Evolutionary conservation across 2,329 filamentous ascomycete genomes (phyloP).

Genomic region (Aspergillus sp.): DNA sequence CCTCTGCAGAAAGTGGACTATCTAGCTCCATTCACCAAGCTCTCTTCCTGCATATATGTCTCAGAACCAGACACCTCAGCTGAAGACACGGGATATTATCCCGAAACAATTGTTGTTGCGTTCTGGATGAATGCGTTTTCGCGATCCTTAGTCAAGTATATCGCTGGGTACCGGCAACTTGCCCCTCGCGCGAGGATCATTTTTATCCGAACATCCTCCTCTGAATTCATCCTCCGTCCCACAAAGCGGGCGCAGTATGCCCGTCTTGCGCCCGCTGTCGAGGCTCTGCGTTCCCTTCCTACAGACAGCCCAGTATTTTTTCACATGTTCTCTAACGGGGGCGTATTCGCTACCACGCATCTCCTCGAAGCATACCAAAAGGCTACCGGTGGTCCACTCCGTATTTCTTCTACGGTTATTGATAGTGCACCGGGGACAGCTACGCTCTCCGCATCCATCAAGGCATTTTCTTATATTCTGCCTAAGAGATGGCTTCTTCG

Average conservation of each 20-base stretch:
- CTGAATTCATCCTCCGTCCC: constrained; percentile 33
- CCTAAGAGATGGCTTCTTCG: constrained; percentile 33
- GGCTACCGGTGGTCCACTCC: constrained; percentile 34
- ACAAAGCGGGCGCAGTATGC: constrained; percentile 24
- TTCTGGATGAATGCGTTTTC: constrained; percentile 51
- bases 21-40: constrained; percentile 31
- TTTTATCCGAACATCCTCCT: constrained; percentile 38
- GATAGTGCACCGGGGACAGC: constrained; percentile 48
- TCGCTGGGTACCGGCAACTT: constrained; percentile 43
- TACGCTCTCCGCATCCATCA: constrained; percentile 24
- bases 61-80: constrained; percentile 29
- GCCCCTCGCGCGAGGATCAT: constrained; percentile 46
- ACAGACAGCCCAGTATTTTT: constrained; percentile 35
- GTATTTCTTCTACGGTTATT: constrained; percentile 43
- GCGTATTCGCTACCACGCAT: constrained; percentile 39
- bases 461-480: constrained; percentile 37
- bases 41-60: constrained; percentile 42
- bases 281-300: constrained; percentile 30
- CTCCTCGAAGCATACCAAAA: constrained; percentile 41
- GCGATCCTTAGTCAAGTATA: constrained; percentile 49
- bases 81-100: constrained; percentile 6
- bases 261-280: constrained; percentile 35
- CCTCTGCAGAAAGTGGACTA: constrained; percentile 12
- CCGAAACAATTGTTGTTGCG: constrained; percentile 44
- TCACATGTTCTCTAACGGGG: constrained; percentile 54